Evolutionary conservation across 805 yeast genomes (phyloP), one percentile per base, ranked within the genome.

Genomic region (Candida railenensis): DNA sequence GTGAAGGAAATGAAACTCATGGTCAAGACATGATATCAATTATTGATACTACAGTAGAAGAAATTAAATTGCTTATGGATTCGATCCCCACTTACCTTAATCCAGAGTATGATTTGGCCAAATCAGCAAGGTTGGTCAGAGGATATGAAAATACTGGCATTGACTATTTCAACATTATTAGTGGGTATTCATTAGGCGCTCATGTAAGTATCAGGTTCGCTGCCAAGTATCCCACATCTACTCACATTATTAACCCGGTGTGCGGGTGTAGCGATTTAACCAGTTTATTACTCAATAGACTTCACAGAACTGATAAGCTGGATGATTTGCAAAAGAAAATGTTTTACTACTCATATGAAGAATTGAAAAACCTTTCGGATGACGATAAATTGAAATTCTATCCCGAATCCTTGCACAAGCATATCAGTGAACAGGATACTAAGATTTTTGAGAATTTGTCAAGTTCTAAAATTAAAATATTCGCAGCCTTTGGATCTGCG

Each of bases 111-210:
- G 58, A 52, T 36, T 54, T 62, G 34, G 55, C 54, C 19, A 46
- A 47, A 8, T 22, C 38, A 3, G 43, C 46, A 12, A 41, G 48
- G 36, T 7, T n/a, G 21, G 20, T 18, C 11, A 21, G 12, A 14
- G 55, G 53, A 28, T 54, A 53, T 22, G 45, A 49, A 32, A 56
- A 34, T 4, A 49, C 56, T n/a, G 44, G 53, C 20, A 48, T 72
- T 41, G 52, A 54, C 44, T 67, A 46, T 56, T 59, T 42, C 48
- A 74, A 73, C 56, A 67, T 76, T 37, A 59, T 77, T 22, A 54
- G 71, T 11, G 87, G 87, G 1, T 67, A 67, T 36, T 79, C 85
- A 0, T 65, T 80, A 39, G 85, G 86, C 2, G 87, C 81, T 0
- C 85, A 82, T 58, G 66, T 74, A n/a, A 66, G 74, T 25, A 77